phyloP scores from a whole-genome alignment of 2,329 filamentous ascomycete genomes.

The Nannizzia gypsea region DNA sequence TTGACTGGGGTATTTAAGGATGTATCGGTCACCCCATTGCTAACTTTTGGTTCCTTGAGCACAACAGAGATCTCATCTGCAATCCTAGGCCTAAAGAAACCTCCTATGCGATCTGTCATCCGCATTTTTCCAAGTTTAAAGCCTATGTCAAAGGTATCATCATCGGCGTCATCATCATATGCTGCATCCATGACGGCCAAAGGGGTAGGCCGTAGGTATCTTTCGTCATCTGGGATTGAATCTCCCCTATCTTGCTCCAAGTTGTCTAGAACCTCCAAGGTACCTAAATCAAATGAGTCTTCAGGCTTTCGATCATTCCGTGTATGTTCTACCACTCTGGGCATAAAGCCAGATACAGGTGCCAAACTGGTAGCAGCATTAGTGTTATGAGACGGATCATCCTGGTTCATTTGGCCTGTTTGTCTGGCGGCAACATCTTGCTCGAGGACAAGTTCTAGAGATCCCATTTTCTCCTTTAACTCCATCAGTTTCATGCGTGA shows the following conservation, averaged over 20 bases:
- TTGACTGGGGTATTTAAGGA: conserved; percentile 3
- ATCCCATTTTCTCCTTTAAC: conserved; percentile 68
- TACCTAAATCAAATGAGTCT: not conserved
- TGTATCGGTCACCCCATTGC: not conserved
- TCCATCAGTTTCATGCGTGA: conserved; percentile 60
- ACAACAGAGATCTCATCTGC: conserved; percentile 44
- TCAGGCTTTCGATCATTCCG: not conserved
- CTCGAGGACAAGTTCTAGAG: conserved; percentile 57
- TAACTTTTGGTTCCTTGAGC: not conserved
- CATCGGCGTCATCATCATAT: conserved; percentile 53
- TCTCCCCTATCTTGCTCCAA: conserved; percentile 40
- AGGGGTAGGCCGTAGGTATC: conserved; percentile 49
- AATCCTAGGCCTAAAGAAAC: conserved; percentile 57
- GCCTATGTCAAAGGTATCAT: conserved; percentile 60
- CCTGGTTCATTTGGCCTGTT: not conserved
- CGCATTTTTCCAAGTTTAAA: conserved; percentile 60
- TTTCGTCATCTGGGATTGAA: conserved; percentile 41
- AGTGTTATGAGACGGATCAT: not conserved
- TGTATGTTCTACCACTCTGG: not conserved
- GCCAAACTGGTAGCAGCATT: not conserved
- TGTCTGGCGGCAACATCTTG: conserved; percentile 48
- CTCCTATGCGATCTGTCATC: conserved; percentile 63
- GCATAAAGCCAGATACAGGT: not conserved
- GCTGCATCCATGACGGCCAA: conserved; percentile 54
- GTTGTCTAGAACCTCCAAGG: conserved; percentile 31